Percentiles rank a stretch among this genome's conserved stretches.
Evolutionary conservation across 1,139 yeast genomes (phyloP).

Genomic region (Pichia sp.): DNA sequence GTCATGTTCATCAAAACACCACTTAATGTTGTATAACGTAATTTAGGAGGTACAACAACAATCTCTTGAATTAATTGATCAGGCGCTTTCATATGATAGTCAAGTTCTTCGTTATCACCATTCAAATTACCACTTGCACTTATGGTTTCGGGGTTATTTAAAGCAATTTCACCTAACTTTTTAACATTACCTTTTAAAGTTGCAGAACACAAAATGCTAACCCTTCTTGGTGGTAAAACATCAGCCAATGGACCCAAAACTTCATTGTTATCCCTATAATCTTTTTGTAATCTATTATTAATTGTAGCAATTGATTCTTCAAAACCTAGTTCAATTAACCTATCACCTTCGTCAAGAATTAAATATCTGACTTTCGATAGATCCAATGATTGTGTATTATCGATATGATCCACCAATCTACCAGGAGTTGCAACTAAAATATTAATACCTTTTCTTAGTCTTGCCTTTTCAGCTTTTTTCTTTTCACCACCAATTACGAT

Average conservation of each 20-base stretch:
- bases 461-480: slow-evolving; percentile 86
- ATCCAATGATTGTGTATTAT: slow-evolving; percentile 72
- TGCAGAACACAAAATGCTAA: slow-evolving; percentile 88
- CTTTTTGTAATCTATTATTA: slow-evolving; percentile 48
- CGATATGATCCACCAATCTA: slow-evolving; percentile 84
- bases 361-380: slow-evolving; percentile 72
- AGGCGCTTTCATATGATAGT: slow-evolving; percentile 55
- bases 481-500: slow-evolving; percentile 93
- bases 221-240: slow-evolving; percentile 60
- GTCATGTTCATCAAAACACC: slow-evolving; percentile 53
- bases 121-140: slow-evolving; percentile 35
- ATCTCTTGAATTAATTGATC: slow-evolving; percentile 81
- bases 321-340: slow-evolving; percentile 89
- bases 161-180: slow-evolving; percentile 68
- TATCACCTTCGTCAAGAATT: slow-evolving; percentile 91
- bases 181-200: slow-evolving; percentile 79
- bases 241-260: slow-evolving; percentile 39
- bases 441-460: slow-evolving; percentile 84
- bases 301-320: slow-evolving; percentile 86
- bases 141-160: slow-evolving; percentile 33
- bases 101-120: slow-evolving; percentile 26
- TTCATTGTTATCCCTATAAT: slow-evolving; percentile 32
- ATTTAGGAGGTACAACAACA: slow-evolving; percentile 82
- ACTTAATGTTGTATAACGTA: slow-evolving; percentile 75
- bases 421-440: slow-evolving; percentile 91